phyloP scores from a whole-genome alignment of 805 yeast species.

The Schwanniomyces sp. region DNA sequence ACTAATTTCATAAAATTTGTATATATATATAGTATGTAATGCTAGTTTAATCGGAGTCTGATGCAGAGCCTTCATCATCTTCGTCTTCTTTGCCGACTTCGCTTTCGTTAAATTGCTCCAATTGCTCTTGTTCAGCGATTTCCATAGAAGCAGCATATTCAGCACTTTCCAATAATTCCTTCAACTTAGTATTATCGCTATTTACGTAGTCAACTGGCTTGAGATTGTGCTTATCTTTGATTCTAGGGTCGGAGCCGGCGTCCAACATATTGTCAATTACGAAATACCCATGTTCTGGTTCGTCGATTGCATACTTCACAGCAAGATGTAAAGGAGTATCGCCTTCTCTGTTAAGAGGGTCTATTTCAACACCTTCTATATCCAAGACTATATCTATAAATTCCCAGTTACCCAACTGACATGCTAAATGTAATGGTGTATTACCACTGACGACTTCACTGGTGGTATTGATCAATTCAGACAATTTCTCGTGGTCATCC shows the following conservation, averaged over 20 bases:
- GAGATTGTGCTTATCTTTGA: conserved; percentile 48
- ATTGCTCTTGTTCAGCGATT: conserved; percentile 27
- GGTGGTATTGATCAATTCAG: conserved; percentile 62
- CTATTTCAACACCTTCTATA: conserved; percentile 87
- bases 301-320: conserved; percentile 70
- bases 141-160: conserved; percentile 64
- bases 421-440: conserved; percentile 79
- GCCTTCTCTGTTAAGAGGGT: conserved; percentile 74
- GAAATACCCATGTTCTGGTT: conserved; percentile 82
- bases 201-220: conserved; percentile 73
- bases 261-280: conserved; percentile 80
- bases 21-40: conserved; percentile 2
- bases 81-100: conserved; percentile 27
- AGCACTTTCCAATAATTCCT: conserved; percentile 72
- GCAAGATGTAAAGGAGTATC: conserved; percentile 91
- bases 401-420: conserved; percentile 81
- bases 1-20: not conserved
- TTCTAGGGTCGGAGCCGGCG: conserved; percentile 83
- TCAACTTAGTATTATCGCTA: conserved; percentile 54
- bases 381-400: conserved; percentile 80
- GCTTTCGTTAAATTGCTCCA: conserved; percentile 32
- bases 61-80: conserved; percentile 34
- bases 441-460: conserved; percentile 72
- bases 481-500: conserved; percentile 38
- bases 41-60: conserved; percentile 26